Percentiles rank a stretch among this genome's conserved stretches.
Conservation (phyloP, 2,329 filamentous ascomycete genomes). For the Penicillium fuscoglaucum region DNA sequence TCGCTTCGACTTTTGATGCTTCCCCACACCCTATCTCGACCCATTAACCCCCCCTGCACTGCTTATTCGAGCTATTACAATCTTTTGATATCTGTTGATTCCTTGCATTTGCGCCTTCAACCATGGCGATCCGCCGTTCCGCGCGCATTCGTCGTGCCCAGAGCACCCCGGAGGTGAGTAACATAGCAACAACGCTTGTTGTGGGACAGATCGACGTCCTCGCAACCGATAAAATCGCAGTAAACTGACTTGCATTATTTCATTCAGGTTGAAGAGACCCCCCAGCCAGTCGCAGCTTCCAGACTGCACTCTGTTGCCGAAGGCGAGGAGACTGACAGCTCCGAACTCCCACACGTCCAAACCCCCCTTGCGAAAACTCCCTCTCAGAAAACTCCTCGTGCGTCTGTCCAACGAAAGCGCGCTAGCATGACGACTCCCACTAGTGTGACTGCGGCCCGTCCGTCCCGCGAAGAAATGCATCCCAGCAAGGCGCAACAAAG, state of each 20-base stretch:
- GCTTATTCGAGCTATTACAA: background rate
- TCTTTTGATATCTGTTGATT: background rate
- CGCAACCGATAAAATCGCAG: background rate
- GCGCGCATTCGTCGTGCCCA: constrained; percentile 38
- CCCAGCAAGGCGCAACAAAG: constrained; percentile 76
- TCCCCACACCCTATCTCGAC: constrained; percentile 2
- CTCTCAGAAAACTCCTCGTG: constrained; percentile 31
- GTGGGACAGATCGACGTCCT: constrained; percentile 13
- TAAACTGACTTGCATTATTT: constrained; percentile 10
- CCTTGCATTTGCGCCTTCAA: constrained; percentile 9
- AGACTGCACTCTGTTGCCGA: constrained; percentile 50
- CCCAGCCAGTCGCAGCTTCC: constrained; percentile 21
- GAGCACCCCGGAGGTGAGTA: constrained; percentile 37
- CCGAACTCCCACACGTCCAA: constrained; percentile 29
- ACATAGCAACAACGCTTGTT: constrained; percentile 16
- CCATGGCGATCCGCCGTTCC: constrained; percentile 44
- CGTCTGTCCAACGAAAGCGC: constrained; percentile 26
- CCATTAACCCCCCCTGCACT: constrained; percentile 1
- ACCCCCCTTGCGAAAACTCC: constrained; percentile 28
- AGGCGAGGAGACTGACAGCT: constrained; percentile 45
- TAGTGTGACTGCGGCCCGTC: constrained; percentile 66
- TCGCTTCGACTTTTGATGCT: background rate
- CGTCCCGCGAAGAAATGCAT: constrained; percentile 82
- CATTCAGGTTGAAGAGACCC: constrained; percentile 24
- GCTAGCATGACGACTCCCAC: constrained; percentile 37